Evolutionary conservation across 257 asterid species (phyloP), one percentile per base, ranked within the genome.

Genomic region (Solanum chilense): DNA sequence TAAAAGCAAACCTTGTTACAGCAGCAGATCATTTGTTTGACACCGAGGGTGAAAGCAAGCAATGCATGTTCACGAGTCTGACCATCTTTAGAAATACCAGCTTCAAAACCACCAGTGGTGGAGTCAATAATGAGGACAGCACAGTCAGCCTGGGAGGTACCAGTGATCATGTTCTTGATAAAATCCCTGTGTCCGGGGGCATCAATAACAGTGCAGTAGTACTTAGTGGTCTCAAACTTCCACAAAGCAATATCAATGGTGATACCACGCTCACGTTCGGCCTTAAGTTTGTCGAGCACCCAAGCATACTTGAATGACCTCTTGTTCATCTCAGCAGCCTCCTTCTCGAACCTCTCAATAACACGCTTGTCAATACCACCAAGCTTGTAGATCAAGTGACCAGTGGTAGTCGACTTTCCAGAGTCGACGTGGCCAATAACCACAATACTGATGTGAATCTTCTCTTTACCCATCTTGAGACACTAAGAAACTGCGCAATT

Each of bases 251-350:
- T 95, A 89, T 95, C 97, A 60, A 95, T 95, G 80, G 98, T 95
- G 68, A 95, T 95, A 90, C 97, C 98, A 92, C 95, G 98, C 78
- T 95, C 97, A 41, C 96, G 98, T 91, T 95, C 97, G 13, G 97
- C 98, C 94, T 95, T 95, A 56, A 95, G 98, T 88, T 95, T 95
- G 94, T 95, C 98, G 15, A 95, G 93, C 88, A 95, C 97, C 97
- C 98, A 95, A 3, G 97, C 98, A 45, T 95, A 95, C 93, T 95
- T 95, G 96, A 95, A 95, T 16, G 95, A 94, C 90, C 98, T 93
- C 91, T 94, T 94, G 94, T 94, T 94, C 96, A 94, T 94, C 89
- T 94, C 98, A 86, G 98, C 96, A 56, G 97, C 98, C 82, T 95
- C 98, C 91, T 95, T 95, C 93, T 95, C 98, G 2, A 95, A 95